These are phyloP conservation scores for Blastocystis sp. DNA, from an alignment of 352 stramenopile genomes.

Conservation along the genomic window DNA sequence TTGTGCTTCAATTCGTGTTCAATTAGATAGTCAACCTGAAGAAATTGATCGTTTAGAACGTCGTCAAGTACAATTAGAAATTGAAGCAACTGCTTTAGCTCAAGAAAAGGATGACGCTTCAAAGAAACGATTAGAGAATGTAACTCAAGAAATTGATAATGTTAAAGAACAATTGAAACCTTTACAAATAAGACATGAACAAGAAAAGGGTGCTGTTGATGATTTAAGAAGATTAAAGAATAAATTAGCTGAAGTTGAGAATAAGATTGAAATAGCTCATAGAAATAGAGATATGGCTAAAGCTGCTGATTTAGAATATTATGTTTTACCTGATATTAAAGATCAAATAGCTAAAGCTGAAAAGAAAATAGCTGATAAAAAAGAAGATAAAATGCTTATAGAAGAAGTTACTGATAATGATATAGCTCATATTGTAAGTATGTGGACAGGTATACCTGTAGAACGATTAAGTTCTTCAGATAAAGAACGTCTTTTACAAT, in stretches of 20 bases:
- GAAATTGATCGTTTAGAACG: slow-evolving; percentile 80
- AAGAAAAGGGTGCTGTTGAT: slow-evolving; percentile 69
- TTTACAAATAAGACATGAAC: slow-evolving; percentile 65
- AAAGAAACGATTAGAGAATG: slow-evolving; percentile 63
- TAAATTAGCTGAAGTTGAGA: slow-evolving; percentile 66
- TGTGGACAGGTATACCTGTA: slow-evolving; percentile 69
- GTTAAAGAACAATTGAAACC: slow-evolving; percentile 69
- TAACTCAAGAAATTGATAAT: slow-evolving; percentile 69
- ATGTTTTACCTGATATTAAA: slow-evolving; percentile 71
- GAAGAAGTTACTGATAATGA: slow-evolving; percentile 63
- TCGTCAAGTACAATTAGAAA: slow-evolving; percentile 73
- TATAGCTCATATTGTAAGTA: slow-evolving; percentile 63
- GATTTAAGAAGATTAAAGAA: slow-evolving; percentile 71
- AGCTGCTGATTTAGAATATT: slow-evolving; percentile 82
- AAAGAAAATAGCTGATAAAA: slow-evolving; percentile 46
- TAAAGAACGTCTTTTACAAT: slow-evolving; percentile 57
- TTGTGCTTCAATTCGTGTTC: slow-evolving; percentile 61
- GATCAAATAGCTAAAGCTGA: slow-evolving; percentile 50
- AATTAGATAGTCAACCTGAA: slow-evolving; percentile 77
- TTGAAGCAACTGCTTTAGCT: slow-evolving; percentile 70
- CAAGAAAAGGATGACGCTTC: slow-evolving; percentile 76
- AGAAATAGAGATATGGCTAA: slow-evolving; percentile 74
- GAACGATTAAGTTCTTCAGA: slow-evolving; percentile 56
- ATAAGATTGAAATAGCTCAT: slow-evolving; percentile 76
- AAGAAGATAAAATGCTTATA: slow-evolving; percentile 44